A percentile compares a stretch with the other conserved stretches of the same genome.
phyloP scores from a whole-genome alignment of 2,329 filamentous ascomycete genomes.

The Trichophyton mentagrophytes region DNA sequence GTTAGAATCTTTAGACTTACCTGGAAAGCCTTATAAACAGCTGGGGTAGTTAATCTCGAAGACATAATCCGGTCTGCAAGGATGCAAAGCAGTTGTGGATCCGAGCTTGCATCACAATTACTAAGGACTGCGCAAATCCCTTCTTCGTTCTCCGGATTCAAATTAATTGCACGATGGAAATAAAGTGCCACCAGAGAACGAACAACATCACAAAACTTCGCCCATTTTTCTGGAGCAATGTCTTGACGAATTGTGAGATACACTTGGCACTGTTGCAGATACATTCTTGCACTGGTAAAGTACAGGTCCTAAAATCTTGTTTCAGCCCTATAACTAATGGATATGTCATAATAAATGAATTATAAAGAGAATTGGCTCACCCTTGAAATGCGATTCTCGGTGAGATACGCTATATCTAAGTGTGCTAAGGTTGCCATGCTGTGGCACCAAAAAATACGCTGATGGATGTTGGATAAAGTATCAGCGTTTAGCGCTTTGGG shows the following conservation, averaged over 20 bases:
- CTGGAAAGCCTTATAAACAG: background rate
- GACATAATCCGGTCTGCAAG: background rate
- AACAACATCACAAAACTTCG: background rate
- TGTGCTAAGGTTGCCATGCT: slow-evolving; percentile 47
- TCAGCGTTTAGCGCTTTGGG: slow-evolving; percentile 14
- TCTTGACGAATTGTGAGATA: slow-evolving; percentile 37
- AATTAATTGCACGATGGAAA: background rate
- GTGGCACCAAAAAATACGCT: slow-evolving; percentile 56
- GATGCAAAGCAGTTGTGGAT: background rate
- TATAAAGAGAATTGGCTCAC: no score
- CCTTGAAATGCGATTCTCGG: no score
- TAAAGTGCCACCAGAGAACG: background rate
- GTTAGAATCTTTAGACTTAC: background rate
- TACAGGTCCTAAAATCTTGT: slow-evolving; percentile 34
- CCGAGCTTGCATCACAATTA: background rate
- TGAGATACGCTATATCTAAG: slow-evolving; percentile 24
- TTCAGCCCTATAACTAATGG: no score
- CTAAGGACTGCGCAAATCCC: background rate
- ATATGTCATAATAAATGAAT: no score
- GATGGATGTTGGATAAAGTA: slow-evolving; percentile 36
- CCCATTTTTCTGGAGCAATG: slow-evolving; percentile 50
- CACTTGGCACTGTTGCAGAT: slow-evolving; percentile 48
- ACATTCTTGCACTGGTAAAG: slow-evolving; percentile 51
- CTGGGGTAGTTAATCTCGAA: background rate
- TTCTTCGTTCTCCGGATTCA: background rate